A percentile compares a stretch with the other conserved stretches of the same genome.
Conservation (phyloP, 805 yeast species). For the Saccharomycopsis olivae region DNA sequence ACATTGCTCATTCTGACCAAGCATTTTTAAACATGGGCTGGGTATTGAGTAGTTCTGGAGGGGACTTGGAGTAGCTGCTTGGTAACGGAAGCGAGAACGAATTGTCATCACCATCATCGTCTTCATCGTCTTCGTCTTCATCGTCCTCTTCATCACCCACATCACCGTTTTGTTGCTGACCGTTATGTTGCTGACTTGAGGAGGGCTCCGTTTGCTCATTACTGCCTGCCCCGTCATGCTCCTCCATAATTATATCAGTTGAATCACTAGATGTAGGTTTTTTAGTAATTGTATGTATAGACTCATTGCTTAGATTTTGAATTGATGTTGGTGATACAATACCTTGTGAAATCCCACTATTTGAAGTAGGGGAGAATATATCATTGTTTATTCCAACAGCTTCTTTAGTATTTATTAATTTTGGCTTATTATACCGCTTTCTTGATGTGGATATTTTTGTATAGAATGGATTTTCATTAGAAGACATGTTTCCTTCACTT, state of each 20-base stretch:
- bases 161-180: neutral
- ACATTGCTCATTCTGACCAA: constrained; percentile 3
- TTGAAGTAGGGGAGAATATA: neutral
- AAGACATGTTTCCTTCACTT: no score
- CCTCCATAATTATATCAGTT: no score
- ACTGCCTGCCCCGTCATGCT: no score
- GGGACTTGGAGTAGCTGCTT: constrained; percentile 2
- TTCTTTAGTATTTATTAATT: constrained; percentile 7
- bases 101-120: constrained; percentile 28
- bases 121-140: constrained; percentile 19
- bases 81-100: constrained; percentile 42
- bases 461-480: constrained; percentile 2
- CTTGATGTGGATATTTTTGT: constrained; percentile 1
- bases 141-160: constrained; percentile 3
- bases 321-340: neutral
- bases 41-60: neutral
- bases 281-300: neutral
- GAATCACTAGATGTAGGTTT: no score
- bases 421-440: neutral
- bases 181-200: neutral
- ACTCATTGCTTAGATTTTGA: neutral
- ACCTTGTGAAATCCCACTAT: neutral
- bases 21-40: constrained; percentile 2
- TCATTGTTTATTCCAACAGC: constrained; percentile 4
- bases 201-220: no score